Conservation (phyloP, 1,139 yeast species). For the Geotrichum australiense region DNA sequence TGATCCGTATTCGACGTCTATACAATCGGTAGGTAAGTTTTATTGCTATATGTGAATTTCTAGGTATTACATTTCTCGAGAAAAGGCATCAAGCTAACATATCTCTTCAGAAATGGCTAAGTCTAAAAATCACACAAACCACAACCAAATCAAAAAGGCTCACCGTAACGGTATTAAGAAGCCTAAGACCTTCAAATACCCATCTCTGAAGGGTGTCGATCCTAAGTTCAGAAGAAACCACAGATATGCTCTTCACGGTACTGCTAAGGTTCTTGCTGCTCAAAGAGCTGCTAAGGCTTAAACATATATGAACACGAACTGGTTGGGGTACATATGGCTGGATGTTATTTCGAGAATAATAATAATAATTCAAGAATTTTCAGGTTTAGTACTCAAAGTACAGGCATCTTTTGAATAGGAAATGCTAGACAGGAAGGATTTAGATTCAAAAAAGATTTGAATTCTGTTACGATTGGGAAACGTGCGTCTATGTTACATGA, state of each 20-base stretch:
- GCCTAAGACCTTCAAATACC: conserved; percentile 97
- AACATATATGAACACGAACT: too few species aligned
- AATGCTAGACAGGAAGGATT: too few species aligned
- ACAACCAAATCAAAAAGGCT: conserved; percentile 99
- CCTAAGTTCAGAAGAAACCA: conserved; percentile 99
- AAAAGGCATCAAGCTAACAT: neutral
- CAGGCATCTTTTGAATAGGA: too few species aligned
- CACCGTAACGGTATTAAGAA: conserved; percentile 99
- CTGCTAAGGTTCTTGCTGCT: conserved; percentile 79
- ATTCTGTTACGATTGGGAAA: too few species aligned
- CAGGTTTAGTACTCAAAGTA: too few species aligned
- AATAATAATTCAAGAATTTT: too few species aligned
- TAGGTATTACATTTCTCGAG: too few species aligned
- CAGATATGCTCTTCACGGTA: conserved; percentile 97
- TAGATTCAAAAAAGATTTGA: too few species aligned
- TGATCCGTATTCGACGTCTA: conserved; percentile 16
- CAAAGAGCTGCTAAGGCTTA: conserved; percentile 21
- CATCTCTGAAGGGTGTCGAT: conserved; percentile 97
- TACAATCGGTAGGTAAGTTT: too few species aligned
- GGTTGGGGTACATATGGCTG: too few species aligned
- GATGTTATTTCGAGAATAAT: neutral
- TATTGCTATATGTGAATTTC: too few species aligned
- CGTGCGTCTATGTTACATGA: too few species aligned
- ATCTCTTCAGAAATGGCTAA: conserved; percentile 17
- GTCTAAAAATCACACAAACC: conserved; percentile 98